Evolutionary conservation across 1,284 basidiomycete genomes (phyloP).

Genomic region (Microbotryum saponariae): DNA sequence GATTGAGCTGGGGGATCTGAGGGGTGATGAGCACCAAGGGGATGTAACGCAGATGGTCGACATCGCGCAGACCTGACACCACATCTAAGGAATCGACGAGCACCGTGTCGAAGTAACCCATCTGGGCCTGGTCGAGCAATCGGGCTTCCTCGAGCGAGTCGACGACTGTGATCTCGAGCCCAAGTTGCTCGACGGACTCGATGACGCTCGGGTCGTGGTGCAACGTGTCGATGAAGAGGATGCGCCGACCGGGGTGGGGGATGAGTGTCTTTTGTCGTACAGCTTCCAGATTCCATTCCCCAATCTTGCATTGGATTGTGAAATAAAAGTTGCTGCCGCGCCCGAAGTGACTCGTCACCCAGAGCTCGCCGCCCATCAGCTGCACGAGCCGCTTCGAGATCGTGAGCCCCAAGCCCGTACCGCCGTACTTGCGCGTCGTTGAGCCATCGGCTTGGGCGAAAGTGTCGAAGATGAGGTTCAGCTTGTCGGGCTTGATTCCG

Average conservation of each 20-base stretch:
- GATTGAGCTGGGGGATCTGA: slow-evolving; percentile 38
- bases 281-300: slow-evolving; percentile 34
- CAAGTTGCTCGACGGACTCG: slow-evolving; percentile 68
- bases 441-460: slow-evolving; percentile 93
- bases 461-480: slow-evolving; percentile 98
- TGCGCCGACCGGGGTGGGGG: slow-evolving; percentile 49
- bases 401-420: slow-evolving; percentile 84
- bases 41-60: slow-evolving; percentile 91
- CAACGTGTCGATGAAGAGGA: slow-evolving; percentile 86
- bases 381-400: slow-evolving; percentile 73
- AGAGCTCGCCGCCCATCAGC: slow-evolving; percentile 97
- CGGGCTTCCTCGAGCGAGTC: slow-evolving; percentile 66
- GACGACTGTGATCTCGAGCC: slow-evolving; percentile 71
- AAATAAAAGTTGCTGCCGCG: slow-evolving; percentile 97
- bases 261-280: slow-evolving; percentile 36
- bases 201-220: slow-evolving; percentile 69
- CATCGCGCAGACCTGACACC: slow-evolving; percentile 80
- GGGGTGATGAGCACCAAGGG: slow-evolving; percentile 91
- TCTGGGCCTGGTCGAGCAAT: slow-evolving; percentile 45
- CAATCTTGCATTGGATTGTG: slow-evolving; percentile 61
- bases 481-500: slow-evolving; percentile 97
- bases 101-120: slow-evolving; percentile 88
- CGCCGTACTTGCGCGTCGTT: slow-evolving; percentile 75
- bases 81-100: slow-evolving; percentile 80
- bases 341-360: slow-evolving; percentile 85